Evolutionary conservation across 1,284 basidiomycete species (phyloP), one percentile per base, ranked within the genome.

Genomic region (Ganoderma resinaceum): DNA sequence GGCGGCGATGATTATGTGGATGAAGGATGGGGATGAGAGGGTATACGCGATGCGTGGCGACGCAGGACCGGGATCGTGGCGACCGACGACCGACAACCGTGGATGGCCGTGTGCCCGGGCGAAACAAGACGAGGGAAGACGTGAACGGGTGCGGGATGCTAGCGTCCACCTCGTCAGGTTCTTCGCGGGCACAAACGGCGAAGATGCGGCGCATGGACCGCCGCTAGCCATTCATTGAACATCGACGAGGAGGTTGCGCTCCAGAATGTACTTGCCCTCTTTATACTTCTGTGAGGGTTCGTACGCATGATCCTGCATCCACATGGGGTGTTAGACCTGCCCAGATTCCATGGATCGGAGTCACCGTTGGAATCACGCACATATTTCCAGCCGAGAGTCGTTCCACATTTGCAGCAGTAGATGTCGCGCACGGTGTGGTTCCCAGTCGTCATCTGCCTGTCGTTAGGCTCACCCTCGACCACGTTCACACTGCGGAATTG

Each of bases 251-350:
- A 96, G 86, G 77, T 94, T 94, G 77, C 95, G 92, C 82, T 99
- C 97, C 68, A 99, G 92, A 79, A 99, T 99, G 80, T 90, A 98
- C 84, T 97, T 97, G 79, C 96, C 96, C 84, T 99, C 97, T 80
- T 99, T 99, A 87, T 99, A 99, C 81, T 95, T 96, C 85, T 99
- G 97, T 16, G 89, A 87, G 9, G 85, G 78, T 77, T 98, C 96
- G 78, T 92, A 98, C 7, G 97, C 97, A 66, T 89, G 89, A 80
- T 98, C 97, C 97, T 98, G 77, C 35, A 29, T 35, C 31, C 33
- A 43, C 38, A 53, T 52, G 57, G 52, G 57, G 42, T 18, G 59
- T 68, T 49, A 62, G 65, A 46, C 61, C 49, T 63, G 46, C 42
- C 38, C 29, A 71, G 60, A 67, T 33, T 68, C 40, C 69, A 61